Conservation (phyloP, 306 rosid genomes). For the Mucuna pruriens region DNA sequence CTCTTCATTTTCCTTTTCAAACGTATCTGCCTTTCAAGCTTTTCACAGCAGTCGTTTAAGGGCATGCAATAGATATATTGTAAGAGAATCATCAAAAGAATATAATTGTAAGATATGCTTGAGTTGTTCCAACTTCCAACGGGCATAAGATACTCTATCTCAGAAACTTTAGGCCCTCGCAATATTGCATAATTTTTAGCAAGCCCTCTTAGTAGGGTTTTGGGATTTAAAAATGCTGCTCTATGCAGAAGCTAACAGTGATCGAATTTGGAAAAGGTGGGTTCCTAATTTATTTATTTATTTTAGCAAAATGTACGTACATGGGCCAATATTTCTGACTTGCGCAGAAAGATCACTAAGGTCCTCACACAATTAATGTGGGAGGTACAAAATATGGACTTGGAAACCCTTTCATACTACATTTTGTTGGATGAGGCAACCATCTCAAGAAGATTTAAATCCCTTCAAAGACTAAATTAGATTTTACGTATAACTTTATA, state of each 20-base stretch:
- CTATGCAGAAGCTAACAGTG: background rate
- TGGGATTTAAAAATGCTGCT: slow-evolving; percentile 9
- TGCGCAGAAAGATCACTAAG: slow-evolving; percentile 34
- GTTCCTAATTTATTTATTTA: background rate
- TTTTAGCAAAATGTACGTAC: background rate
- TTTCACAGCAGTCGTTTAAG: slow-evolving; percentile 32
- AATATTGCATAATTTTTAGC: background rate
- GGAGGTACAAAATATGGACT: background rate
- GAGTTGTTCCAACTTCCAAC: slow-evolving; percentile 42
- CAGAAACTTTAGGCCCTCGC: slow-evolving; percentile 2
- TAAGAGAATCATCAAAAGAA: slow-evolving; percentile 35
- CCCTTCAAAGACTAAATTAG: background rate
- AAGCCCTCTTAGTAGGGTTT: background rate
- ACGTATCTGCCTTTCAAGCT: slow-evolving; percentile 41
- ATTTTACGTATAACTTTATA: background rate
- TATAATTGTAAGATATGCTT: slow-evolving; percentile 43
- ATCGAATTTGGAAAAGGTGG: slow-evolving; percentile 31
- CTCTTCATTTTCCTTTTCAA: slow-evolving; percentile 38
- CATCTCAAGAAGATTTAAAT: background rate
- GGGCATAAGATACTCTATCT: slow-evolving; percentile 27
- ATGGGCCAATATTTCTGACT: slow-evolving; percentile 33
- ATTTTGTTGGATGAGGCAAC: background rate
- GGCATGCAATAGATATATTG: slow-evolving; percentile 45
- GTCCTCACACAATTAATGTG: background rate
- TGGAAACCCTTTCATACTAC: background rate